phyloP scores from a whole-genome alignment of 257 asterid genomes.

The Cynanchum wilfordii region DNA sequence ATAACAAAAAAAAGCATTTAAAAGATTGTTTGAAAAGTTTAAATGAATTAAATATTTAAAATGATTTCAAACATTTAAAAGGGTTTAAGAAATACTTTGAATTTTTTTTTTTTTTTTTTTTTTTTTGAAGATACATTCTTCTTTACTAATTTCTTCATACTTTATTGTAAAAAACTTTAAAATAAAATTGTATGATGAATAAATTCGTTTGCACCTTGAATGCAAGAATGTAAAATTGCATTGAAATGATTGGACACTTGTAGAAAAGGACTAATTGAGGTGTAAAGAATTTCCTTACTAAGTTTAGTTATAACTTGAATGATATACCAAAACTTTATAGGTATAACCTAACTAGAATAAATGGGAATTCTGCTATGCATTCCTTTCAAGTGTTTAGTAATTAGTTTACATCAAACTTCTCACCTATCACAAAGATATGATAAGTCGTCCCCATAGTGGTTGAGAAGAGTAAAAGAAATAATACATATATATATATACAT shows the following conservation, averaged over 20 bases:
- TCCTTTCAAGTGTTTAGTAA: slow-evolving; percentile 7
- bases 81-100: too few relatives aligned
- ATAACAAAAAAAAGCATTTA: too few relatives aligned
- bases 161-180: too few relatives aligned
- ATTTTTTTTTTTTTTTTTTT: too few relatives aligned
- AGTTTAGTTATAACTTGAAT: slow-evolving; percentile 6
- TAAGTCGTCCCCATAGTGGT: slow-evolving; percentile 4
- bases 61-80: too few relatives aligned
- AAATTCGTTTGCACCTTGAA: too few relatives aligned
- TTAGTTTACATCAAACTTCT: slow-evolving; percentile 18
- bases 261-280: neutral
- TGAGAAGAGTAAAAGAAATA: slow-evolving; percentile 1
- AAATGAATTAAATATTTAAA: too few relatives aligned
- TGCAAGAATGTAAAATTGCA: neutral
- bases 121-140: too few relatives aligned
- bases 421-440: slow-evolving; percentile 18
- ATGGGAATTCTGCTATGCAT: slow-evolving; percentile 14
- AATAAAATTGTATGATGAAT: too few relatives aligned
- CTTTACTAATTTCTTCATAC: too few relatives aligned
- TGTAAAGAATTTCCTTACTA: neutral
- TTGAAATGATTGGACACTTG: neutral
- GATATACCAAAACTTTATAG: slow-evolving; percentile 17
- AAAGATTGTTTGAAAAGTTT: too few relatives aligned
- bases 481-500: neutral
- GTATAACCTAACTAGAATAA: slow-evolving; percentile 26